Evolutionary conservation across 345 rosid genomes (phyloP).

Genomic region (Eucalyptus cloeziana): DNA sequence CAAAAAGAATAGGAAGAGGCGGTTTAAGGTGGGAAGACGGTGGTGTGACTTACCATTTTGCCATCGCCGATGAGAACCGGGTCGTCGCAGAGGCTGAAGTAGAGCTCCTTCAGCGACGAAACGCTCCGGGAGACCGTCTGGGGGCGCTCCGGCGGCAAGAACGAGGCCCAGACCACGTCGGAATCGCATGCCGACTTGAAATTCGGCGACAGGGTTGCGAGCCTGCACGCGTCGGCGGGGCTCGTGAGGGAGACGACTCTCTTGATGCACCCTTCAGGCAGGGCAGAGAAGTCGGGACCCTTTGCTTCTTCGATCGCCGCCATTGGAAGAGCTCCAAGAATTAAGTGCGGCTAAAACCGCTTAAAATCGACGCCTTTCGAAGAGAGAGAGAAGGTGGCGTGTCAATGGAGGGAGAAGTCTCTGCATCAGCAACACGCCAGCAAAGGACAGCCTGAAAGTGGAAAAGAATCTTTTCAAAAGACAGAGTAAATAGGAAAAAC

Average conservation of each 20-base stretch:
- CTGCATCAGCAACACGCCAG: not conserved
- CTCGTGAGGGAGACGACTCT: not conserved
- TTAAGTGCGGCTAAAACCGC: not conserved
- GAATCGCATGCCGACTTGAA: conserved; percentile 6
- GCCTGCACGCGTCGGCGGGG: too few relatives aligned
- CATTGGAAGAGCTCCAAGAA: too few relatives aligned
- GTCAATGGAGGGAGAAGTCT: not conserved
- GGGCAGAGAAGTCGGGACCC: not conserved
- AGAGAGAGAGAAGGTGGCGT: not conserved
- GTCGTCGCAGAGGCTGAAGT: too few relatives aligned
- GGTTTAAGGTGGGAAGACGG: too few relatives aligned
- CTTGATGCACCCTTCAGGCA: not conserved
- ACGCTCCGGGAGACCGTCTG: not conserved
- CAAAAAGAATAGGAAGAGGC: too few relatives aligned
- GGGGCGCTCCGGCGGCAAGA: conserved; percentile 1
- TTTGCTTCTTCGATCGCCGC: too few relatives aligned
- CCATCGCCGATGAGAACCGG: too few relatives aligned
- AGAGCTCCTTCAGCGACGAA: too few relatives aligned
- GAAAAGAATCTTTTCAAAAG: not conserved
- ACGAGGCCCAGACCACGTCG: conserved; percentile 10
- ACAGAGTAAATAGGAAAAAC: not conserved
- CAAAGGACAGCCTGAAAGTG: too few relatives aligned
- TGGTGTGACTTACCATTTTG: too few relatives aligned
- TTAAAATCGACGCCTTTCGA: not conserved
- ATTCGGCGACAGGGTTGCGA: not conserved